Conservation (phyloP, 1,284 basidiomycete genomes). For the Pascua sp. region DNA sequence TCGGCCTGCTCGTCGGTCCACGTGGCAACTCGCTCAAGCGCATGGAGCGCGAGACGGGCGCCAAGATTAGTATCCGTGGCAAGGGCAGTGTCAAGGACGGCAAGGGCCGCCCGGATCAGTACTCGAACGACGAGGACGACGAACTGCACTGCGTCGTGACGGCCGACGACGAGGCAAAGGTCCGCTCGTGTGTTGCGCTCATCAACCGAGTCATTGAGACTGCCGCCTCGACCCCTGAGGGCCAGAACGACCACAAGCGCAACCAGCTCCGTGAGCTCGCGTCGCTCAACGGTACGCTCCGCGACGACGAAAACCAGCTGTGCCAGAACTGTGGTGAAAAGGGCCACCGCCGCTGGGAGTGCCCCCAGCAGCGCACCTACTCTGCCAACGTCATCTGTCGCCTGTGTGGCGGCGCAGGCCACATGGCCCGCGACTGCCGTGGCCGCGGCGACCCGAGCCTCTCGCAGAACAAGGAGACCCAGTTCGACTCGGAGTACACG, state of each 20-base stretch:
- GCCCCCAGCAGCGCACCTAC: constrained; percentile 92
- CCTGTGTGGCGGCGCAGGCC: constrained; percentile 85
- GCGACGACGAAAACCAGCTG: constrained; percentile 98
- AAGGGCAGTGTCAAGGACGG: constrained; percentile 99
- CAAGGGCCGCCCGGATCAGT: constrained; percentile 88
- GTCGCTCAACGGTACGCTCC: constrained; percentile 94
- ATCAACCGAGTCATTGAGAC: constrained; percentile 99
- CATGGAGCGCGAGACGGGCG: constrained; percentile 97
- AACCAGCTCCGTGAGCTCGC: constrained; percentile 98
- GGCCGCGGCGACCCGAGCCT: constrained; percentile 53
- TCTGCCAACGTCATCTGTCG: constrained; percentile 97
- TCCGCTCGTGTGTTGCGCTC: constrained; percentile 82
- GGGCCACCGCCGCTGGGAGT: constrained; percentile 89
- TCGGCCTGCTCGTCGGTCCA: constrained; percentile 95
- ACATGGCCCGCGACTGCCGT: constrained; percentile 95
- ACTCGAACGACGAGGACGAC: constrained; percentile 93
- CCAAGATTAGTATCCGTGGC: constrained; percentile 97
- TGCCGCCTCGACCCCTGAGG: constrained; percentile 96
- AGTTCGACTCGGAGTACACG: constrained; percentile 95
- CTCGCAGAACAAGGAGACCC: constrained; percentile 48
- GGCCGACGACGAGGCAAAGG: constrained; percentile 88
- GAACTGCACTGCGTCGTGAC: constrained; percentile 97
- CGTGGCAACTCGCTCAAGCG: constrained; percentile 98
- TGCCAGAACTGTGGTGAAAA: constrained; percentile 94
- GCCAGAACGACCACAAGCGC: constrained; percentile 98